Evolutionary conservation across 2,329 filamentous ascomycete species (phyloP), one percentile per base, ranked within the genome.

Genomic region (Aspergillaceae sp.): DNA sequence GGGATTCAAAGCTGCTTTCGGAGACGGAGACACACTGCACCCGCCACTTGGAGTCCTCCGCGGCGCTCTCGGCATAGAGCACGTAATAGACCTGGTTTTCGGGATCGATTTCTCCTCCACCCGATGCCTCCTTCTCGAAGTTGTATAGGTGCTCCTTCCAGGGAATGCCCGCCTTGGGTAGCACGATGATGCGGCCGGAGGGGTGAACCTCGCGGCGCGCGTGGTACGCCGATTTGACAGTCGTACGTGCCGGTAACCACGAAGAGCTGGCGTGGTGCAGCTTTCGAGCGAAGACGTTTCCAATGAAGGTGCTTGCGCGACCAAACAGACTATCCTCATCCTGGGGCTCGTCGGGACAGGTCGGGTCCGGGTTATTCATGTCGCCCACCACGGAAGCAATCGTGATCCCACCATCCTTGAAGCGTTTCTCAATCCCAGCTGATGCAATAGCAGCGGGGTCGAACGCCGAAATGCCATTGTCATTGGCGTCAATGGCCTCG

Each of bases 101-200:
- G 29, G 70, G 50, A 50, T 65, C 60, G 45, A 59, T 54, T 58
- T 56, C 61, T 46, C 65, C 65, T 6, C 62, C 65, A 8, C 49
- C 54, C 0, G 56, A 55, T 5, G 60, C 58, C 60, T 83, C 76
- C 56, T 76, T 76, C 70, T 98, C 92, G 29, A 97, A 78, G 11
- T 78, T 82, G 72, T 95, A 97, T 11, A 98, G 77, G 67, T 98
- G 92, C 61, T 97, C 91, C 66, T 94, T 92, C 92, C 92, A 97
- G 2, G 91, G 91, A 50, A 91, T 62, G 10, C 71, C 86, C 48
- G 85, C 82, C 63, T 86, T 82, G 52, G 85, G 79, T 47, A 98
- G 77, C 28, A 96, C 83, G 59, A 97, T 75, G 49, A 97, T 80
- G 51, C 87, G 82, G 47, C 90, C 90, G 53, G 83, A 72, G 7